phyloP scores from a whole-genome alignment of 805 yeast genomes.

The Ogataea dorogensis region DNA sequence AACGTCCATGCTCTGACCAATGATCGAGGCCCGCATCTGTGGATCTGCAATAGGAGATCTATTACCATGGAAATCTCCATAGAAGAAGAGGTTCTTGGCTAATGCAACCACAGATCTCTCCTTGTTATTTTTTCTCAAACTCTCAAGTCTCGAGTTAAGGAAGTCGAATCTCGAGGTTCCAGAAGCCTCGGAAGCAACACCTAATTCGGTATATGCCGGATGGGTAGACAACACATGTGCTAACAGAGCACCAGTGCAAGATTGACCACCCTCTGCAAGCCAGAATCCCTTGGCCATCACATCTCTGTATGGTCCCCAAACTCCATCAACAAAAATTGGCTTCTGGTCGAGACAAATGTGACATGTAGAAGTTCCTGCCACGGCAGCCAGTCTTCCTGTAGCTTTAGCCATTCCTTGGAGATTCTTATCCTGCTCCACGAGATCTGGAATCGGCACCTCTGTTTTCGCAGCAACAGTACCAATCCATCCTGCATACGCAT shows the following conservation, averaged over 20 bases:
- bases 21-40: constrained; percentile 84
- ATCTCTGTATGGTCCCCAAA: constrained; percentile 98
- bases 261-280: constrained; percentile 99
- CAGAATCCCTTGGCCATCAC: constrained; percentile 87
- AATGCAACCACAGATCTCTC: constrained; percentile 74
- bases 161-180: constrained; percentile 77
- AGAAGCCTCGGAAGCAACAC: constrained; percentile 63
- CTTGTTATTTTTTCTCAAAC: constrained; percentile 52
- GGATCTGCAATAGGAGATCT: constrained; percentile 98
- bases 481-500: constrained; percentile 98
- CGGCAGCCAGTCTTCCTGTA: constrained; percentile 90
- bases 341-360: constrained; percentile 85
- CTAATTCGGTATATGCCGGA: constrained; percentile 79
- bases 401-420: constrained; percentile 54
- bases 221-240: constrained; percentile 86
- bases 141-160: constrained; percentile 72
- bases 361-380: constrained; percentile 98
- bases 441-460: constrained; percentile 52
- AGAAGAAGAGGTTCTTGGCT: constrained; percentile 83
- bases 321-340: constrained; percentile 90
- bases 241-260: constrained; percentile 91
- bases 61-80: constrained; percentile 96
- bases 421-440: constrained; percentile 48
- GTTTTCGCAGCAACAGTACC: constrained; percentile 95
- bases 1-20: constrained; percentile 90